A percentile compares a stretch with the other conserved stretches of the same genome.
These are phyloP conservation scores for Clarireedia sp. DNA, from an alignment of 2,329 filamentous ascomycete genomes.

Conservation along the genomic window DNA sequence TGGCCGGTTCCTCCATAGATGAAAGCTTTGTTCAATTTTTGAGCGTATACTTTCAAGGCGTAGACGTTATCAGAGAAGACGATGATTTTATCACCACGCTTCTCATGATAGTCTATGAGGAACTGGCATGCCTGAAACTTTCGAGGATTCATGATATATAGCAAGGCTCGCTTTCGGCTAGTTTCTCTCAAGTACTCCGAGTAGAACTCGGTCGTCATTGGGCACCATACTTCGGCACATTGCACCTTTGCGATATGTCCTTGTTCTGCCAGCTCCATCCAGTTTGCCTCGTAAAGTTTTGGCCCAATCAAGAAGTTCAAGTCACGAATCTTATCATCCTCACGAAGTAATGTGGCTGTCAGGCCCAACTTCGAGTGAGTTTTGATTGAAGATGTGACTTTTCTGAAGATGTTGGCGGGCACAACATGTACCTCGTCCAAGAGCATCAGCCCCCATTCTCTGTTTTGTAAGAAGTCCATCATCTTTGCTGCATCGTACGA, in stretches of 20 bases:
- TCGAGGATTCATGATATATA: slow-evolving; percentile 95
- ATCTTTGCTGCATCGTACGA: slow-evolving; percentile 94
- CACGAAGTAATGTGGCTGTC: slow-evolving; percentile 86
- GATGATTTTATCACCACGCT: slow-evolving; percentile 91
- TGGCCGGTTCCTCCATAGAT: slow-evolving; percentile 76
- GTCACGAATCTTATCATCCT: slow-evolving; percentile 97
- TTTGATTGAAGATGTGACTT: slow-evolving; percentile 87
- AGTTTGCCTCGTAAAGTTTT: slow-evolving; percentile 96
- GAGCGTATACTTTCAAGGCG: slow-evolving; percentile 76
- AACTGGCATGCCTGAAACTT: slow-evolving; percentile 98
- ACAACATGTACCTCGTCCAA: slow-evolving; percentile 98
- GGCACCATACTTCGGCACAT: slow-evolving; percentile 98
- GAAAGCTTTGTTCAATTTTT: slow-evolving; percentile 76
- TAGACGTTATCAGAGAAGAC: slow-evolving; percentile 98
- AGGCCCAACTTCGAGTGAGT: slow-evolving; percentile 92
- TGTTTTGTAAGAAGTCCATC: slow-evolving; percentile 84
- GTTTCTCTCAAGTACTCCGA: slow-evolving; percentile 77
- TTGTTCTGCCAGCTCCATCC: slow-evolving; percentile 97
- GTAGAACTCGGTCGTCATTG: slow-evolving; percentile 98
- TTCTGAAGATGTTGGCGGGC: slow-evolving; percentile 90
- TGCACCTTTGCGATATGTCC: slow-evolving; percentile 96
- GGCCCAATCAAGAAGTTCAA: slow-evolving; percentile 96
- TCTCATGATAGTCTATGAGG: slow-evolving; percentile 96
- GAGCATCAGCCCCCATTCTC: slow-evolving; percentile 97
- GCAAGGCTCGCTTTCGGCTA: slow-evolving; percentile 55